Evolutionary conservation across 331 rosid species (phyloP).

Genomic region (Quercus phellos): DNA sequence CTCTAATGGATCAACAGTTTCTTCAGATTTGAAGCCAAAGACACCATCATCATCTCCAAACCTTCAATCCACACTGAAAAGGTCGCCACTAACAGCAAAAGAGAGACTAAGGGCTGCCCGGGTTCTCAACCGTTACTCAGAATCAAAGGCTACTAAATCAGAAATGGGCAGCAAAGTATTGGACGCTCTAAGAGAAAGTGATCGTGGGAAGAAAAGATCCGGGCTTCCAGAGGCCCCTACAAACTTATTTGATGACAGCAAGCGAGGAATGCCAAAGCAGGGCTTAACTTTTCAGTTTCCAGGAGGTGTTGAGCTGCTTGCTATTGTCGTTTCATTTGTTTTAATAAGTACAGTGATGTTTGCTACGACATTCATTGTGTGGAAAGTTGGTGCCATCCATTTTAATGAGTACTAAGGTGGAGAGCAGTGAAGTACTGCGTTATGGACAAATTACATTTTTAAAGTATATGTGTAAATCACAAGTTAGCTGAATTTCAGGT

Average conservation of each 20-base stretch:
- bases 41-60: conserved; percentile 28
- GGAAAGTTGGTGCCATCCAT: conserved; percentile 98
- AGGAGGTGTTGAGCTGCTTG: conserved; percentile 65
- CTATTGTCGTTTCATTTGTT: conserved; percentile 65
- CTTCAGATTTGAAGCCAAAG: conserved; percentile 26
- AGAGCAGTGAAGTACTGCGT: not conserved
- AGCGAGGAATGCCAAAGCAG: conserved; percentile 66
- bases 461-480: conserved; percentile 15
- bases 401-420: conserved; percentile 71
- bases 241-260: conserved; percentile 80
- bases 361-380: conserved; percentile 84
- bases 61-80: conserved; percentile 30
- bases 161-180: conserved; percentile 71
- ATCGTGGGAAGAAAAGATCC: conserved; percentile 69
- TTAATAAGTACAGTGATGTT: conserved; percentile 86
- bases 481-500: conserved; percentile 4
- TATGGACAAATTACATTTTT: conserved; percentile 26
- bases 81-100: conserved; percentile 57
- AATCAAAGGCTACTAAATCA: conserved; percentile 55
- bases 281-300: conserved; percentile 76
- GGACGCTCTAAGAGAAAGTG: conserved; percentile 73
- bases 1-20: conserved; percentile 35
- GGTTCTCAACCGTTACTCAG: conserved; percentile 48
- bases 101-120: conserved; percentile 89
- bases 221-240: conserved; percentile 93